phyloP scores from a whole-genome alignment of 2,329 filamentous ascomycete species.

The Alternaria rosae region DNA sequence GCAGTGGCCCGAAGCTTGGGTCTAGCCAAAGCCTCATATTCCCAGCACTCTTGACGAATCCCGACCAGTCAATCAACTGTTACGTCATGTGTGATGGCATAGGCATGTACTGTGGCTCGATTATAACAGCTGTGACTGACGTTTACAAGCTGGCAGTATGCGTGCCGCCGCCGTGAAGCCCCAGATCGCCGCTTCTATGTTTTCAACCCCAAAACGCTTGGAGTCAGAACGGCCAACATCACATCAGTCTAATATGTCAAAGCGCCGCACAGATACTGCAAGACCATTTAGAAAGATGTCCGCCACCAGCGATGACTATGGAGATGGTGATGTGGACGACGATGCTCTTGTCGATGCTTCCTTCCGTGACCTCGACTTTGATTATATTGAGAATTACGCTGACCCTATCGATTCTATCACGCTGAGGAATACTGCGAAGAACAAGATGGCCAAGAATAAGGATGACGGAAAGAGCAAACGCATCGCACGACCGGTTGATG shows the following conservation, averaged over 20 bases:
- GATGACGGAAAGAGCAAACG: not conserved
- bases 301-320: conserved; percentile 57
- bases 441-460: conserved; percentile 17
- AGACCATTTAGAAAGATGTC: conserved; percentile 15
- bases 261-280: conserved; percentile 31
- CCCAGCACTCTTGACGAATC: conserved; percentile 61
- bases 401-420: conserved; percentile 31
- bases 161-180: conserved; percentile 61
- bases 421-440: conserved; percentile 30
- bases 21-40: conserved; percentile 68
- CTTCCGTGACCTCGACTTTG: conserved; percentile 52
- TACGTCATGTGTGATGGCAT: conserved; percentile 87
- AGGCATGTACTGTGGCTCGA: conserved; percentile 53
- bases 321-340: conserved; percentile 62
- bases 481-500: not conserved
- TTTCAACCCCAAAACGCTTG: conserved; percentile 42
- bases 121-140: conserved; percentile 8
- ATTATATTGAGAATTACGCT: conserved; percentile 61
- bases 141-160: conserved; percentile 61
- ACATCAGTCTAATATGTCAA: conserved; percentile 40
- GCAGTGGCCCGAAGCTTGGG: conserved; percentile 71
- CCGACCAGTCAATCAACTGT: conserved; percentile 68
- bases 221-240: conserved; percentile 24
- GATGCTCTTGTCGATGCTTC: conserved; percentile 59
- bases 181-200: conserved; percentile 56